phyloP scores from a whole-genome alignment of 2,329 filamentous ascomycete genomes.

The Cordyceps militaris region DNA sequence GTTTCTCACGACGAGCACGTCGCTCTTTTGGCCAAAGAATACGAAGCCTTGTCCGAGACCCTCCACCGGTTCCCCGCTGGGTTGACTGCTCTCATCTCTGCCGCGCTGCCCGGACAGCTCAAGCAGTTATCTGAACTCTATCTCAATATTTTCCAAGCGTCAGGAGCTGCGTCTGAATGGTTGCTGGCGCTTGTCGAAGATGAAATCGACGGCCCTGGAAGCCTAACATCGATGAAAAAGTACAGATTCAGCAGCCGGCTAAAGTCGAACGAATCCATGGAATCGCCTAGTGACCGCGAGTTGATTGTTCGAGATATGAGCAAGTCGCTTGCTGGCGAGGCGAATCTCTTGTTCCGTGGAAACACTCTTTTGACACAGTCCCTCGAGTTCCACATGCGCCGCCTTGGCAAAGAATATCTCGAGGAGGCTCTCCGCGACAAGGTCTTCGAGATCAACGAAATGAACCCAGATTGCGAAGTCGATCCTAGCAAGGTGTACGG shows the following conservation, averaged over 20 bases:
- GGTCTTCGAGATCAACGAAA: conserved; percentile 80
- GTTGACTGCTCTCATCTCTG: conserved; percentile 76
- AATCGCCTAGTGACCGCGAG: conserved; percentile 59
- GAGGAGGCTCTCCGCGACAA: conserved; percentile 82
- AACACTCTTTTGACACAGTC: conserved; percentile 92
- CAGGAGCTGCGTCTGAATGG: conserved; percentile 79
- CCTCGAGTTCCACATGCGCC: conserved; percentile 91
- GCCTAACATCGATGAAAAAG: conserved; percentile 69
- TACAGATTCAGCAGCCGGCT: conserved; percentile 64
- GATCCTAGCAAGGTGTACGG: conserved; percentile 72
- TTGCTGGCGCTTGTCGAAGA: conserved; percentile 89
- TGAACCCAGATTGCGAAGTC: conserved; percentile 89
- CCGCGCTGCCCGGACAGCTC: conserved; percentile 69
- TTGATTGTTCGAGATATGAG: conserved; percentile 69
- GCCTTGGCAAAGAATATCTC: conserved; percentile 86
- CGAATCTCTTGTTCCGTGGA: conserved; percentile 89
- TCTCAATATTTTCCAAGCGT: conserved; percentile 92
- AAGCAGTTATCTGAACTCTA: conserved; percentile 78
- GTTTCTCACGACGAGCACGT: conserved; percentile 82
- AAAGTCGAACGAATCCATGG: conserved; percentile 62
- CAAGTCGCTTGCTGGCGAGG: conserved; percentile 75
- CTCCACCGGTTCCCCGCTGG: conserved; percentile 79
- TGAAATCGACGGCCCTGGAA: conserved; percentile 89
- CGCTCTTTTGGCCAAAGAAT: conserved; percentile 80
- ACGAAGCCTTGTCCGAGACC: conserved; percentile 72